A percentile compares a stretch with the other conserved stretches of the same genome.
Evolutionary conservation across 1,284 basidiomycete species (phyloP).

Genomic region (Cryptococcus hybrid): DNA sequence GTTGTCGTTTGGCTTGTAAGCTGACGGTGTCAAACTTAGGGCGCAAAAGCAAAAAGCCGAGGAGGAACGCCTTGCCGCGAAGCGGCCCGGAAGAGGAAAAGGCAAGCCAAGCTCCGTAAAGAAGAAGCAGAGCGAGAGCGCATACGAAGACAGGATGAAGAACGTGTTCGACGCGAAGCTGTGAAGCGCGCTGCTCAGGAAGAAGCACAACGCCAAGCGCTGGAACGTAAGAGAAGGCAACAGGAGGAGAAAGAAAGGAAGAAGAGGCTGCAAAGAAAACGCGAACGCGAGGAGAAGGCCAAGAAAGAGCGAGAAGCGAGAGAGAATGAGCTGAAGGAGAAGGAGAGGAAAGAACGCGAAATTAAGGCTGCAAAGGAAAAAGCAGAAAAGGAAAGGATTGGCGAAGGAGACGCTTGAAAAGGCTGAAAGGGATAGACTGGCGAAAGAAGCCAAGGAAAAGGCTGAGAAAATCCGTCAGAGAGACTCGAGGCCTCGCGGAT

Average conservation of each 20-base stretch:
- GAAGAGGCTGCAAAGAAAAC: slow-evolving; percentile 6
- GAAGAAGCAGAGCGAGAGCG: slow-evolving; percentile 63
- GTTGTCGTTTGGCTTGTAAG: neutral
- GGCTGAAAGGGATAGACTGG: slow-evolving; percentile 49
- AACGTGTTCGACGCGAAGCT: slow-evolving; percentile 67
- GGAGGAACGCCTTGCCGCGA: slow-evolving; percentile 73
- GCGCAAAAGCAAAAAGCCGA: slow-evolving; percentile 90
- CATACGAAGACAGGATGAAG: slow-evolving; percentile 69
- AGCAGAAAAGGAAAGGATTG: slow-evolving; percentile 62
- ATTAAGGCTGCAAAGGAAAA: slow-evolving; percentile 58
- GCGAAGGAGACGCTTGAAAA: slow-evolving; percentile 65
- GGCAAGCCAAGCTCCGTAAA: slow-evolving; percentile 64
- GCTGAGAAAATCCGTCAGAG: slow-evolving; percentile 40
- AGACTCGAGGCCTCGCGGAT: slow-evolving; percentile 32
- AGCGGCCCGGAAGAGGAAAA: slow-evolving; percentile 74
- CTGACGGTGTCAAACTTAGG: slow-evolving; percentile 38
- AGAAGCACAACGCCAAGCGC: slow-evolving; percentile 59
- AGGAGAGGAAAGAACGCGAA: slow-evolving; percentile 58
- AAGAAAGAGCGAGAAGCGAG: slow-evolving; percentile 32
- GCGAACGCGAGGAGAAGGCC: slow-evolving; percentile 32
- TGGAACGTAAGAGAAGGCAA: slow-evolving; percentile 53
- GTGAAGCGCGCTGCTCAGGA: slow-evolving; percentile 73
- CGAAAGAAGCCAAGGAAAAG: slow-evolving; percentile 39
- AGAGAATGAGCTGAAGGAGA: slow-evolving; percentile 44
- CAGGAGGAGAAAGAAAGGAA: slow-evolving; percentile 52